These are phyloP conservation scores for Neurospora terricola DNA, from an alignment of 495 filamentous ascomycete genomes.

Conservation along the genomic window DNA sequence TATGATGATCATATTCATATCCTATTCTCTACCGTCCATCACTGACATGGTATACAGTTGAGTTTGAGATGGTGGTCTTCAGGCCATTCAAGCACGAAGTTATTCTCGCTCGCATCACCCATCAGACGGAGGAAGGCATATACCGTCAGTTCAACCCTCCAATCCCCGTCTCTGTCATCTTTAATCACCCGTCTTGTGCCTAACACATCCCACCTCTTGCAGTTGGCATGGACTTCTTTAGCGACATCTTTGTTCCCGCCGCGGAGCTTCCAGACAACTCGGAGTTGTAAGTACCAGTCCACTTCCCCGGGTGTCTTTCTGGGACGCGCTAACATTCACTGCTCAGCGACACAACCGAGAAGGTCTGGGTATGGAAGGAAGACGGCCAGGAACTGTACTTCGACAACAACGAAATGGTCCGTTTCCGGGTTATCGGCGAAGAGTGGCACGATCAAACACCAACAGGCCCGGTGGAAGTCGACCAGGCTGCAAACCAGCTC, in stretches of 20 bases:
- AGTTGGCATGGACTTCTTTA: constrained; percentile 85
- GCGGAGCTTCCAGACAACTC: constrained; percentile 59
- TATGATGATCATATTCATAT: constrained; percentile 22
- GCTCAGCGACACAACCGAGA: constrained; percentile 55
- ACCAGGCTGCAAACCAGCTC: constrained; percentile 14
- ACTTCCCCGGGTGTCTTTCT: background rate
- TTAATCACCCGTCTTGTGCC: background rate
- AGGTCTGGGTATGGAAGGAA: constrained; percentile 73
- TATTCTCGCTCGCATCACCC: constrained; percentile 67
- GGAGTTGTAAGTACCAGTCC: constrained; percentile 50
- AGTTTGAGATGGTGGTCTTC: constrained; percentile 89
- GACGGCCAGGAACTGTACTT: constrained; percentile 66
- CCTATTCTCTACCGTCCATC: background rate
- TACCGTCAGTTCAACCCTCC: constrained; percentile 41
- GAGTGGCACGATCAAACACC: constrained; percentile 83
- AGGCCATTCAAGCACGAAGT: constrained; percentile 90
- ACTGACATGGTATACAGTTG: constrained; percentile 43
- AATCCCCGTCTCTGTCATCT: background rate
- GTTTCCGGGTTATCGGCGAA: constrained; percentile 74
- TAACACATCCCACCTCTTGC: background rate
- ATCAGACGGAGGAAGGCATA: constrained; percentile 62
- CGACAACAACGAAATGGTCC: constrained; percentile 79
- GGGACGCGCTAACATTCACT: background rate
- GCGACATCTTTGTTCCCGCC: constrained; percentile 73
- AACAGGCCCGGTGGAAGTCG: constrained; percentile 47